A percentile compares a stretch with the other conserved stretches of the same genome.
Conservation (phyloP, 2,329 filamentous ascomycete species). For the Blastomyces gilchristii region DNA sequence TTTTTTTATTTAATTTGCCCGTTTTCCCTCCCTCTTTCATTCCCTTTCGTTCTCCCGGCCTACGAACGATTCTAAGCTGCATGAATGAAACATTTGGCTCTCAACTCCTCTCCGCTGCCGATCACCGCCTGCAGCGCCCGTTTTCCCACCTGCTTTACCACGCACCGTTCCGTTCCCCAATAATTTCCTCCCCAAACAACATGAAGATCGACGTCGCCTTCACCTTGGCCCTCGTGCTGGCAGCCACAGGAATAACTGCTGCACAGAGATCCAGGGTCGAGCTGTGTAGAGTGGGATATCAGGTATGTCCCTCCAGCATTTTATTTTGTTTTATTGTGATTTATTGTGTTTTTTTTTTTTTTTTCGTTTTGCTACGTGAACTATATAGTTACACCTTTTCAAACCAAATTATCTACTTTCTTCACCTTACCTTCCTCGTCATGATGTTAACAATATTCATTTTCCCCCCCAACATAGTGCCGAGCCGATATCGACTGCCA, state of each 20-base stretch:
- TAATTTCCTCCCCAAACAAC: neutral
- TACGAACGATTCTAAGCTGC: neutral
- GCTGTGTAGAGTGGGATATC: neutral
- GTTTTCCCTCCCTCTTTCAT: neutral
- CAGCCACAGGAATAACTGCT: neutral
- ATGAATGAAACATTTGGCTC: neutral
- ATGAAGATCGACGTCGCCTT: conserved; percentile 1
- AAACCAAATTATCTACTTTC: too few species aligned
- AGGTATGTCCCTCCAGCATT: too few species aligned
- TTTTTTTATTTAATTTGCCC: neutral
- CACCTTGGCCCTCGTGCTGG: neutral
- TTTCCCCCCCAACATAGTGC: neutral
- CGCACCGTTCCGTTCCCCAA: too few species aligned
- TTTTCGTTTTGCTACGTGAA: too few species aligned
- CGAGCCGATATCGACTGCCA: neutral
- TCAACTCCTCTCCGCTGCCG: neutral
- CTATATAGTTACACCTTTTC: too few species aligned
- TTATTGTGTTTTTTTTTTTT: neutral
- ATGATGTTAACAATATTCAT: too few species aligned
- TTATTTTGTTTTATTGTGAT: too few species aligned
- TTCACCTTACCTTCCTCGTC: too few species aligned
- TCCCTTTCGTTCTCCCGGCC: neutral
- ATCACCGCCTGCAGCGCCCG: neutral
- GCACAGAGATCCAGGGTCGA: neutral
- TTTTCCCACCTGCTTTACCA: neutral